Conservation (phyloP, 371 early-diverging fungal genomes). For the Lichtheimia ramosa region DNA sequence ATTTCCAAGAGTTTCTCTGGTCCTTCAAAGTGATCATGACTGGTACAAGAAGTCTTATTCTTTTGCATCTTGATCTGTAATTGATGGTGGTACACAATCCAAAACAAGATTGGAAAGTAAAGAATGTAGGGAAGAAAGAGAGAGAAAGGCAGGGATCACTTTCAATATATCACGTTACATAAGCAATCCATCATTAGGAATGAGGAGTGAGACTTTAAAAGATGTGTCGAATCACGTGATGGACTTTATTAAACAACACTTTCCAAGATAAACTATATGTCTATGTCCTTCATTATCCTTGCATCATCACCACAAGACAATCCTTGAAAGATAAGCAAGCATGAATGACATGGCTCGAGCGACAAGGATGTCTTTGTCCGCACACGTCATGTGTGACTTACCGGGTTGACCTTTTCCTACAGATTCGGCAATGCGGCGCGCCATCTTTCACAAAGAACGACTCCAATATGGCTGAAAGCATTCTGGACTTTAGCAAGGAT, state of each 20-base stretch:
- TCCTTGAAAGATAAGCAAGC: too few relatives aligned
- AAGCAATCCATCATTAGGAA: too few relatives aligned
- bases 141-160: not conserved
- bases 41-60: conserved; percentile 45
- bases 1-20: conserved; percentile 96
- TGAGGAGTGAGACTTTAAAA: too few relatives aligned
- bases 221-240: too few relatives aligned
- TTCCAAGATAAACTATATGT: too few relatives aligned
- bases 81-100: conserved; percentile 9
- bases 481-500: conserved; percentile 90
- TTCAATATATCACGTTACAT: too few relatives aligned
- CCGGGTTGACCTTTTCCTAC: not conserved
- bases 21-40: conserved; percentile 76
- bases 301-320: too few relatives aligned
- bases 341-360: too few relatives aligned
- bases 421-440: conserved; percentile 32
- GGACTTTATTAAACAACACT: too few relatives aligned
- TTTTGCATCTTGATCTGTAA: conserved; percentile 8
- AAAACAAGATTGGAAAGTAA: not conserved
- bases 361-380: not conserved
- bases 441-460: conserved; percentile 20
- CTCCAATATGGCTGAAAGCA: conserved; percentile 51
- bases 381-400: conserved; percentile 3
- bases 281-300: too few relatives aligned
- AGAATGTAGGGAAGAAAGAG: not conserved